Evolutionary conservation across 1,139 yeast genomes (phyloP).

Genomic region (Suhomyces bokatorum): DNA sequence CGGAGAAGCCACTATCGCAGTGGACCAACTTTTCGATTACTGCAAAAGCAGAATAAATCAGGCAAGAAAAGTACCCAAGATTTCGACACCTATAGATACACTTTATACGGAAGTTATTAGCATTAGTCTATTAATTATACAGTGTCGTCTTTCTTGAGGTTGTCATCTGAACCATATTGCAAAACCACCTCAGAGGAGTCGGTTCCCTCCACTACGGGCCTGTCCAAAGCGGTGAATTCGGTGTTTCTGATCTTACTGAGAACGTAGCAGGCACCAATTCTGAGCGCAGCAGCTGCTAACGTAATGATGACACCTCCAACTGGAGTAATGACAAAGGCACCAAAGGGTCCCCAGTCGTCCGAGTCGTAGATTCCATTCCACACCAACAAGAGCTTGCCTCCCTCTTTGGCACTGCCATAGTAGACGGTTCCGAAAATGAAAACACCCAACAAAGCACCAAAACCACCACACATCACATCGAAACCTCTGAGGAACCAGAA

Average conservation of each 20-base stretch:
- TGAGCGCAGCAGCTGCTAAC: constrained; percentile 48
- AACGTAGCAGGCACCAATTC: constrained; percentile 44
- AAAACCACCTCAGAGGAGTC: constrained; percentile 14
- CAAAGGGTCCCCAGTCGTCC: constrained; percentile 92
- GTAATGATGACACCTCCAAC: constrained; percentile 72
- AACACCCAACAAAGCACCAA: constrained; percentile 78
- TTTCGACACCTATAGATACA: too few relatives aligned
- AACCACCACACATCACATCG: constrained; percentile 81
- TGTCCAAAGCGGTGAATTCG: constrained; percentile 60
- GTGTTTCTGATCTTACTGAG: constrained; percentile 40
- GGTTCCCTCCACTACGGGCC: constrained; percentile 29
- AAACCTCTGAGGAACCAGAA: constrained; percentile 75
- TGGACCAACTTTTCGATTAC: too few relatives aligned
- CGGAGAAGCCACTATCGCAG: too few relatives aligned
- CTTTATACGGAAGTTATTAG: too few relatives aligned
- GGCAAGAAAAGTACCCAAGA: too few relatives aligned
- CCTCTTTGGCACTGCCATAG: constrained; percentile 68
- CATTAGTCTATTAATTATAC: constrained; percentile 6
- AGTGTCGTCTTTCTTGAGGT: constrained; percentile 11
- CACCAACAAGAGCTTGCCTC: constrained; percentile 71
- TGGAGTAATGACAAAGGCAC: constrained; percentile 92
- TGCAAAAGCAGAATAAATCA: too few relatives aligned
- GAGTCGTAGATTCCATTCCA: constrained; percentile 77
- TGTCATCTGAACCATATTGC: constrained; percentile 16
- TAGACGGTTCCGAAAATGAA: constrained; percentile 83